phyloP scores from a whole-genome alignment of 1,284 basidiomycete species.

The Mycena sp. region DNA sequence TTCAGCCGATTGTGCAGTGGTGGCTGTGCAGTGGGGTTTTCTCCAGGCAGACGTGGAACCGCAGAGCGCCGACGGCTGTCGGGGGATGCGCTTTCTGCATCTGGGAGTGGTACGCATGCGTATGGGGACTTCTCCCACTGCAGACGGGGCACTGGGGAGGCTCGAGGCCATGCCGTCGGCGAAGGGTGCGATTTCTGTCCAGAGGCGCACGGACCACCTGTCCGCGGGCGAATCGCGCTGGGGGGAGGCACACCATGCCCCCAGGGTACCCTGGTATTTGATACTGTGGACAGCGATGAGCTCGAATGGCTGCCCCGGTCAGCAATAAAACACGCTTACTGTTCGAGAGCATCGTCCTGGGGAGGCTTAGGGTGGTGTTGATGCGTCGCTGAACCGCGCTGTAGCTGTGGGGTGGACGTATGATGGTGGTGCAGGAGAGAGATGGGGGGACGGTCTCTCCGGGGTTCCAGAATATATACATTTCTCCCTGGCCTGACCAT shows the following conservation, averaged over 20 bases:
- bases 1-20: neutral
- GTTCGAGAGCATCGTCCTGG: neutral
- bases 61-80: neutral
- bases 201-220: neutral
- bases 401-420: neutral
- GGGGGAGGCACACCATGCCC: too few species aligned
- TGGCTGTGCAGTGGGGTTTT: slow-evolving; percentile 10
- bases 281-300: too few species aligned
- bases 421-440: neutral
- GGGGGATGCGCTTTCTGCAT: neutral
- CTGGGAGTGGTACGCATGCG: neutral
- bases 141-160: neutral
- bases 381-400: neutral
- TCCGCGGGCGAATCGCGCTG: too few species aligned
- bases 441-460: neutral
- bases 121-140: neutral
- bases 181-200: neutral
- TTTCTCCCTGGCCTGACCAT: too few species aligned
- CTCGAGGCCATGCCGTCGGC: neutral
- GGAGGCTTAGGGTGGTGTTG: neutral
- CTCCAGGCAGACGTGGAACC: neutral
- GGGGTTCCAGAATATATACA: too few species aligned
- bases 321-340: neutral
- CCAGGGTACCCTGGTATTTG: too few species aligned
- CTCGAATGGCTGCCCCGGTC: neutral